phyloP scores from a whole-genome alignment of 2,329 filamentous ascomycete species.

The Coniella lustricola region DNA sequence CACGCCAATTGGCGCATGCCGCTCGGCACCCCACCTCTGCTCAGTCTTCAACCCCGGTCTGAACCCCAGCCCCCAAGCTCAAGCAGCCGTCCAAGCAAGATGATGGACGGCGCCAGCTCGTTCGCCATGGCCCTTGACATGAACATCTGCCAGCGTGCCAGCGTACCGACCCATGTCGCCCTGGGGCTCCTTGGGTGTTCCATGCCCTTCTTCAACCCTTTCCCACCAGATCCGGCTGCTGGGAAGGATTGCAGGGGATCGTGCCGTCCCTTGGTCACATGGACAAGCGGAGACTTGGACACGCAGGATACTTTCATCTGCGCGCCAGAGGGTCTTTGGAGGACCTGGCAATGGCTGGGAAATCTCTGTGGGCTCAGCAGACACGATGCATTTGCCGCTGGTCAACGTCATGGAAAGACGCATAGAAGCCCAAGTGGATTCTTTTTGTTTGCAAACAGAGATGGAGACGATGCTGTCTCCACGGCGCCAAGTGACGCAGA shows the following conservation, averaged over 20 bases:
- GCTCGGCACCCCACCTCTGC: too few species aligned
- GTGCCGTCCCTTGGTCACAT: slow-evolving; percentile 3
- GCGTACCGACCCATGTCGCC: not conserved
- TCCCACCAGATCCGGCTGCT: slow-evolving; percentile 6
- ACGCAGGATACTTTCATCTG: not conserved
- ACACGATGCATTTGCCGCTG: not conserved
- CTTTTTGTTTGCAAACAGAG: not conserved
- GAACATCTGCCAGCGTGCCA: not conserved
- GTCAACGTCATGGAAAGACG: slow-evolving; percentile 4
- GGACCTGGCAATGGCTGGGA: not conserved
- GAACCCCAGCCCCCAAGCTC: too few species aligned
- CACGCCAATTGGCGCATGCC: too few species aligned
- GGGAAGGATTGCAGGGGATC: not conserved
- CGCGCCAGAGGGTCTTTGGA: not conserved
- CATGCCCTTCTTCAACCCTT: slow-evolving; percentile 3
- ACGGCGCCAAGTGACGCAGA: not conserved
- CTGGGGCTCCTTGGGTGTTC: not conserved
- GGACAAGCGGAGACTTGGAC: not conserved
- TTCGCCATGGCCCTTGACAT: not conserved
- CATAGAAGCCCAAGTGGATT: slow-evolving; percentile 9
- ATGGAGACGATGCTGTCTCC: not conserved
- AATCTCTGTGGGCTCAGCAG: not conserved
- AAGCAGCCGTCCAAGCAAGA: not conserved
- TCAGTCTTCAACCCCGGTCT: too few species aligned
- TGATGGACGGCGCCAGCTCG: slow-evolving; percentile 3